Conservation (phyloP, 345 rosid genomes). For the Fremontodendron californicum region DNA sequence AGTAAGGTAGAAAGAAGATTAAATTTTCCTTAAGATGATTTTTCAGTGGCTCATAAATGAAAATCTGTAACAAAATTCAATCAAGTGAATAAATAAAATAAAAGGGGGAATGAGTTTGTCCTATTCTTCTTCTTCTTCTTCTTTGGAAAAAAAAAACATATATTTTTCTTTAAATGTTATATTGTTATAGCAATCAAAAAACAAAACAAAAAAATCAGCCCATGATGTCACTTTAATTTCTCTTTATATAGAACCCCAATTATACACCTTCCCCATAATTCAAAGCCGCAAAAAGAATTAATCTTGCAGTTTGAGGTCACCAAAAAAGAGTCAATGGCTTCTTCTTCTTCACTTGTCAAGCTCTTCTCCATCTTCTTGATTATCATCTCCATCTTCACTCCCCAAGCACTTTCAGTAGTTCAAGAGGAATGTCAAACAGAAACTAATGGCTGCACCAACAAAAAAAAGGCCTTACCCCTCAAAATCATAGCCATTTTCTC, state of each 20-base stretch:
- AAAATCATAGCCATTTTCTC: conserved; percentile 20
- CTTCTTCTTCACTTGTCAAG: conserved; percentile 5
- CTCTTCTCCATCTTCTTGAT: conserved; percentile 19
- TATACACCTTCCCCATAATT: background rate
- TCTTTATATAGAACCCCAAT: background rate
- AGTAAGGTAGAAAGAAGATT: background rate
- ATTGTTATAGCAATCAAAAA: background rate
- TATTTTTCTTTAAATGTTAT: too few relatives aligned
- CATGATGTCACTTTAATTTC: background rate
- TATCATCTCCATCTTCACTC: conserved; percentile 16
- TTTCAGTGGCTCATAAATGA: too few relatives aligned
- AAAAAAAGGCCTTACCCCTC: conserved; percentile 10
- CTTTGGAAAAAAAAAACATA: too few relatives aligned
- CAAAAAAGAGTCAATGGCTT: conserved; percentile 8
- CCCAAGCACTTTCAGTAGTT: conserved; percentile 2
- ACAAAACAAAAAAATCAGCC: background rate
- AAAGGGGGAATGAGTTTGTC: background rate
- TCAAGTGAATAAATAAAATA: background rate
- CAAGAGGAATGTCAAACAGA: background rate
- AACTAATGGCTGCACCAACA: background rate
- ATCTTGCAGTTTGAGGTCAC: background rate
- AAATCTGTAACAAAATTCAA: background rate
- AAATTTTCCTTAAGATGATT: background rate
- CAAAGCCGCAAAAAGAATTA: background rate
- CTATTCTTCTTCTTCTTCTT: background rate